These are phyloP conservation scores for Ceratocystis diversiconidia DNA, from an alignment of 2,329 filamentous ascomycete genomes.

Conservation along the genomic window DNA sequence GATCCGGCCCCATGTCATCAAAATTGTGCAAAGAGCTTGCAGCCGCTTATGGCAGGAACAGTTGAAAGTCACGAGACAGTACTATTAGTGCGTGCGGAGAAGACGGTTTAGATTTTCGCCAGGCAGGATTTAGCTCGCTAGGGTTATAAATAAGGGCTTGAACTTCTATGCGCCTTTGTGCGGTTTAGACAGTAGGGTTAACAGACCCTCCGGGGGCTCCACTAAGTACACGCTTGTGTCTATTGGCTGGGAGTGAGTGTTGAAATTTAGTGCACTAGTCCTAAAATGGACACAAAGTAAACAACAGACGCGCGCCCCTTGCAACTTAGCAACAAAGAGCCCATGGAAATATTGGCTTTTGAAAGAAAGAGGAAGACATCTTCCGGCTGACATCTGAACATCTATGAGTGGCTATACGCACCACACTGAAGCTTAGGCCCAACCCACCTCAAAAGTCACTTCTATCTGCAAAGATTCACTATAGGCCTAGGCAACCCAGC, in stretches of 20 bases:
- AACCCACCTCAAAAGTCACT: too few species aligned
- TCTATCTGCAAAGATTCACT: too few species aligned
- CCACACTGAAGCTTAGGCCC: too few species aligned
- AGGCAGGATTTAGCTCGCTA: not conserved
- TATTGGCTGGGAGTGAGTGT: conserved; percentile 7
- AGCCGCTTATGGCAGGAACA: not conserved
- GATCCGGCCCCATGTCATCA: conserved; percentile 10
- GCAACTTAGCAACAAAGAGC: not conserved
- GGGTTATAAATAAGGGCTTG: too few species aligned
- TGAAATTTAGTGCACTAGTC: conserved; percentile 23
- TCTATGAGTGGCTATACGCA: too few species aligned
- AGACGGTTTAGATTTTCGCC: not conserved
- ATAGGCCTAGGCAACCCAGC: too few species aligned
- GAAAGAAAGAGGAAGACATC: too few species aligned
- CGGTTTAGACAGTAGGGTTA: not conserved
- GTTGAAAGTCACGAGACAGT: not conserved
- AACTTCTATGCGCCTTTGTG: too few species aligned
- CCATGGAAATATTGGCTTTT: too few species aligned
- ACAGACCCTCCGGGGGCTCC: not conserved
- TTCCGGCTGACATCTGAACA: too few species aligned
- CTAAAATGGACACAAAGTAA: conserved; percentile 29
- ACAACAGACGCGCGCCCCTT: conserved; percentile 24
- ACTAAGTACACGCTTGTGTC: not conserved
- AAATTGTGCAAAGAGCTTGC: conserved; percentile 1
- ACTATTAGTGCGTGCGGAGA: conserved; percentile 1